A percentile compares a stretch with the other conserved stretches of the same genome.
Evolutionary conservation across 257 asterid species (phyloP).

Genomic region (Fraxinus americana): DNA sequence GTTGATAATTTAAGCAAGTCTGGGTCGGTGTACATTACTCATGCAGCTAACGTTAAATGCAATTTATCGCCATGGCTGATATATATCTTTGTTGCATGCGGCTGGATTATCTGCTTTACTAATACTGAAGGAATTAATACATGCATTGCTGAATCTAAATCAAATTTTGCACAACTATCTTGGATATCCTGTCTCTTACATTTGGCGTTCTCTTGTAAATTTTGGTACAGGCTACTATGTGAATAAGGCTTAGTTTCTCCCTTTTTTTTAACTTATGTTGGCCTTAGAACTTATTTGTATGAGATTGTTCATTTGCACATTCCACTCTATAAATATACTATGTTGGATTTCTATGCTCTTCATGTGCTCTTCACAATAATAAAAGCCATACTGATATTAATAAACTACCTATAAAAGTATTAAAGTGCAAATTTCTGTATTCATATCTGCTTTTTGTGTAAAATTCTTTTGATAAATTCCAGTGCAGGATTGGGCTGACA

Average conservation of each 20-base stretch:
- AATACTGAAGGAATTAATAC: too few relatives aligned
- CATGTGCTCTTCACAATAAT: slow-evolving; percentile 4
- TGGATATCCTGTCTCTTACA: too few relatives aligned
- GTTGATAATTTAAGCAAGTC: too few relatives aligned
- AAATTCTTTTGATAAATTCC: slow-evolving; percentile 69
- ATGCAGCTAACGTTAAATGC: too few relatives aligned
- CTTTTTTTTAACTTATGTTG: background rate
- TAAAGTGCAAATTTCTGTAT: slow-evolving; percentile 1
- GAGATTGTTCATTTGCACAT: slow-evolving; percentile 9
- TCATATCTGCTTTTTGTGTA: slow-evolving; percentile 28
- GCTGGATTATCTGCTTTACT: too few relatives aligned
- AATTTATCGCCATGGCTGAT: too few relatives aligned
- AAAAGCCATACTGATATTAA: slow-evolving; percentile 6
- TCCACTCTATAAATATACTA: background rate
- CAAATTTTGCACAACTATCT: too few relatives aligned
- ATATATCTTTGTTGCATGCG: too few relatives aligned
- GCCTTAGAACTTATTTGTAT: background rate
- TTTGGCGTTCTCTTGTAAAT: too few relatives aligned
- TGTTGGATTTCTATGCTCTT: background rate
- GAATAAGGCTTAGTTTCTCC: too few relatives aligned
- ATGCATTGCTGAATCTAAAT: too few relatives aligned
- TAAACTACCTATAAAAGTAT: background rate
- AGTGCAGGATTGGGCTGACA: slow-evolving; percentile 99
- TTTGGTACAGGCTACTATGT: too few relatives aligned
- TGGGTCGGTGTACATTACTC: background rate